A percentile compares a stretch with the other conserved stretches of the same genome.
Evolutionary conservation across 768 basidiomycete species (phyloP).

Genomic region (Mycena galopus): DNA sequence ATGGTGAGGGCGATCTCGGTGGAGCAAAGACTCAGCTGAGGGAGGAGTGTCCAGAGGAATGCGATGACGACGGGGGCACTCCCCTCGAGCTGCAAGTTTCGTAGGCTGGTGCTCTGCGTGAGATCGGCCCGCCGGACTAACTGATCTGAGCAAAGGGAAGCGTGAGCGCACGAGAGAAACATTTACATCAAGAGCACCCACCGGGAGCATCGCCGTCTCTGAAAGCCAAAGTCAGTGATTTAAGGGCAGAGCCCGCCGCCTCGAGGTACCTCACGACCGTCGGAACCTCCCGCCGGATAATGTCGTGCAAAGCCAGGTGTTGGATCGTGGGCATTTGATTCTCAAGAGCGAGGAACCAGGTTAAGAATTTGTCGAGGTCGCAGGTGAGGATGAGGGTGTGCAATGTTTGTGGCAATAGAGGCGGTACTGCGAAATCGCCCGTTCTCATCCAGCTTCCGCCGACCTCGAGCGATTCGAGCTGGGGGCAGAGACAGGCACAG

Average conservation of each 20-base stretch:
- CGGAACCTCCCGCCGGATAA: slow-evolving; percentile 20
- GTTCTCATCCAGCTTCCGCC: slow-evolving; percentile 30
- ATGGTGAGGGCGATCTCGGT: slow-evolving; percentile 5
- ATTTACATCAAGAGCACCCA: neutral
- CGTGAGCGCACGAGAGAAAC: neutral
- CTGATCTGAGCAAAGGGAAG: neutral
- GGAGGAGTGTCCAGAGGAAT: neutral
- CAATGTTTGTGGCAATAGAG: neutral
- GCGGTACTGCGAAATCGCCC: slow-evolving; percentile 1
- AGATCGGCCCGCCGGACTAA: slow-evolving; percentile 15
- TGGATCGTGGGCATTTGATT: slow-evolving; percentile 16
- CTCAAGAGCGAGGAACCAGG: slow-evolving; percentile 25
- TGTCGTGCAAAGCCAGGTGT: slow-evolving; percentile 17
- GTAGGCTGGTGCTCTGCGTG: slow-evolving; percentile 16
- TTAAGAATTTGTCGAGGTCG: slow-evolving; percentile 28
- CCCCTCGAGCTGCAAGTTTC: slow-evolving; percentile 21
- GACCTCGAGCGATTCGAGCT: slow-evolving; percentile 31
- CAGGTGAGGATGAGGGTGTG: slow-evolving; percentile 30
- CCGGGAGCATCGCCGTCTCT: slow-evolving; percentile 14
- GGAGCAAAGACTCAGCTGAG: slow-evolving; percentile 14
- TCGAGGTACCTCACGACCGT: slow-evolving; percentile 17
- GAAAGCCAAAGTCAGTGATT: slow-evolving; percentile 22
- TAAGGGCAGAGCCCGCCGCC: slow-evolving; percentile 1
- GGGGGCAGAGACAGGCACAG: slow-evolving; percentile 22
- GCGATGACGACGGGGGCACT: neutral